A percentile compares a stretch with the other conserved stretches of the same genome.
These are phyloP conservation scores for Tolypocladium cylindrosporum DNA, from an alignment of 2,329 filamentous ascomycete genomes.

Conservation along the genomic window DNA sequence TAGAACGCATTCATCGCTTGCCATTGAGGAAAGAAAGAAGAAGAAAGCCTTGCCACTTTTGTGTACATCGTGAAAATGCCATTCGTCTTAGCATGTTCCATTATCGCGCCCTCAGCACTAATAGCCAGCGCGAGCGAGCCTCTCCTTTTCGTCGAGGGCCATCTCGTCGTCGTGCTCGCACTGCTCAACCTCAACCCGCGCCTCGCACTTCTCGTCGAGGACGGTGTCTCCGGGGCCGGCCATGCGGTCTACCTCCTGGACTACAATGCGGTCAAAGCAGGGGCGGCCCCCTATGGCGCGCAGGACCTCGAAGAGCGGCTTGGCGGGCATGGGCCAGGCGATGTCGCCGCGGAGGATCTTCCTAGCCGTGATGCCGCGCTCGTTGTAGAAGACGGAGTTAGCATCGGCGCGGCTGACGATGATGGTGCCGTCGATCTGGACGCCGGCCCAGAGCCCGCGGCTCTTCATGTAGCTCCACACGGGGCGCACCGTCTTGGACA, in stretches of 20 bases:
- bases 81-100: background rate
- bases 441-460: constrained; percentile 66
- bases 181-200: too few species aligned
- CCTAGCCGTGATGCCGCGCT: constrained; percentile 30
- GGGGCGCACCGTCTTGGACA: constrained; percentile 35
- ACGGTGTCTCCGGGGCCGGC: constrained; percentile 10
- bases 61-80: background rate
- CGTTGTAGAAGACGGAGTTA: constrained; percentile 68
- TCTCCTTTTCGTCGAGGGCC: constrained; percentile 20
- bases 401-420: constrained; percentile 68
- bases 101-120: background rate
- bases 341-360: constrained; percentile 26
- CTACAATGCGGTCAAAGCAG: constrained; percentile 13
- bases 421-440: constrained; percentile 73
- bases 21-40: background rate
- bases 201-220: constrained; percentile 17
- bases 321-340: constrained; percentile 28
- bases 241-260: constrained; percentile 15
- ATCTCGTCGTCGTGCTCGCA: too few species aligned
- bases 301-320: constrained; percentile 28
- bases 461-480: constrained; percentile 78
- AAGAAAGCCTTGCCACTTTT: background rate
- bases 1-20: background rate
- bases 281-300: constrained; percentile 24
- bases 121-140: constrained; percentile 7